Evolutionary conservation across 208 protist genomes (phyloP), one percentile per base, ranked within the genome.

Genomic region (Acanthamoeba lenticulata): DNA sequence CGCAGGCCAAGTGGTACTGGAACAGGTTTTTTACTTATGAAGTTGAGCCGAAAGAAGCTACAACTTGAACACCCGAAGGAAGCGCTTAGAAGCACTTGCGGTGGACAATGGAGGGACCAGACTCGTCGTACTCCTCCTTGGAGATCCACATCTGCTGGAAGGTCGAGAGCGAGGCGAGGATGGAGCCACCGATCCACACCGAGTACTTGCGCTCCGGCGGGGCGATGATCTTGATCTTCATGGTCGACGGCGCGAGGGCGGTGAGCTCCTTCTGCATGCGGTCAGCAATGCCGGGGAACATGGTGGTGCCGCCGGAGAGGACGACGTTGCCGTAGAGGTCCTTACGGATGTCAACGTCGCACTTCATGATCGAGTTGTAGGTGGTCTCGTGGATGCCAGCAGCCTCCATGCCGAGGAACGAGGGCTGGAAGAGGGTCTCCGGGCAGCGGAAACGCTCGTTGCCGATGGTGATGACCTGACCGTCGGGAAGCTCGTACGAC

Each of bases 61-160:
- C 57, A n/a, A 77, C 38, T 36, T 27, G 60, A 77, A 21, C n/a
- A 29, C 21, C 36, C 67, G 34, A 29, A 13, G 21, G 3, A 27
- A 77, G 97, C 98, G 99, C 97, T 99, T 98, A 32, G 98, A 98
- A 32, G 98, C 97, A 79, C 98, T 98, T 89, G 98, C 98, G 98
- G 97, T 99, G 98, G 42, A 99, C 98, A 93, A 99, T 99, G 67
- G 97, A 96, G 21, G 99, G 98, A 44, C 99, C 99, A 83, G 96
- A 96, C 97, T 99, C 99, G 79, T 99, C 98, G 95, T 99, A 99
- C 96, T 99, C 99, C 93, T 98, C 97, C 97, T 99, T 99, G 93
- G 98, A 98, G 93, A 99, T 99, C 99, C 99, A 99, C 98, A 99
- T 99, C 90, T 99, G 97, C 93, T 92, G 27, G 57, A 95, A 95